Base-by-base conservation (phyloP, 345 rosid genomes). In the Firmiana major region DNA sequence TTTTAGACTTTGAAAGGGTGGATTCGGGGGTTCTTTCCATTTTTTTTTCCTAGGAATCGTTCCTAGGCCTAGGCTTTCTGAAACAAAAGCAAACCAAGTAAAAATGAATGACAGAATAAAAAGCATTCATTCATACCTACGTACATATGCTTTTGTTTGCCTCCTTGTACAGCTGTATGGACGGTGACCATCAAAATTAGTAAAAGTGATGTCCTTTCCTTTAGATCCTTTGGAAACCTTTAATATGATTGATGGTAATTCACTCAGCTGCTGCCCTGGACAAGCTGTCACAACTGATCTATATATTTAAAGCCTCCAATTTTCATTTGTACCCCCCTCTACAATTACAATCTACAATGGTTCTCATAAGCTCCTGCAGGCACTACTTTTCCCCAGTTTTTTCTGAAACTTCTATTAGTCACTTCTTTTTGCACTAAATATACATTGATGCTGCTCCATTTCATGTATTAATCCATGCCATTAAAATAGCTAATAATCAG, bases 271-370 rank as follows among this genome's bases (percentile, higher is more conserved):
- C 48, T 43, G 48, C 12, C 48, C 9, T 3, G 4, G 4, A 1
- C 9, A 3, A 31, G 34, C 4, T n/a, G n/a, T n/a, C n/a, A 31
- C 34, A 31, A 31, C 26, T 60, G 49, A 65, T 78, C 65, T 53
- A 38, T 70, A n/a, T n/a, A n/a, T n/a, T n/a, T n/a, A n/a, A 80
- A 63, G 79, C 87, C 82, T 68, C 69, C 79, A 73, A 71, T 67
- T 43, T 76, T 63, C 46, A 16, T 7, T 55, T 64, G 1, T 46
- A 42, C 65, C 77, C 75, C 83, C 76, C 75, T 63, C 54, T 58
- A 9, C 71, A n/a, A n/a, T n/a, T n/a, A n/a, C n/a, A 24, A 49
- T 7, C 12, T 13, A 24, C 21, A 24, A 68, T 26, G 38, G 38
- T 68, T 68, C 73, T 46, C 13, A 15, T 46, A 13, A 15, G 9